Evolutionary conservation across 176 grass and related monocot species (phyloP), one percentile per base, ranked within the genome.

Genomic region (Musa schizocarpa): DNA sequence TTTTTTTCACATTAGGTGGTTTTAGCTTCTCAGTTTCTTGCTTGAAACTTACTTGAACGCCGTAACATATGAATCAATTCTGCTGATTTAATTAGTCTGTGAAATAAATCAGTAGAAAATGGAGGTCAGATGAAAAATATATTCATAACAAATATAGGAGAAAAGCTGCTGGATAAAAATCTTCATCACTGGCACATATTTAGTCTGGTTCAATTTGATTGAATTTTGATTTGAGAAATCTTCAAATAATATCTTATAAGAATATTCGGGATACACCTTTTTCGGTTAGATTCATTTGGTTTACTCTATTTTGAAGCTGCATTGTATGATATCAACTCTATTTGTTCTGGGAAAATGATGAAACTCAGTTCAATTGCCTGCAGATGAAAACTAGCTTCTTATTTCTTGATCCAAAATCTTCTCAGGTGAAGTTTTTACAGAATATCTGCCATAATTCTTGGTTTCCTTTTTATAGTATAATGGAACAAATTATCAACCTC

Each of bases 381-480:
- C 82, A 89, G 65, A 87, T 80, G 54, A 25, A 53, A 80, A 63
- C 8, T 54, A 78, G 20, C 16, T 52, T 62, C 53, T 62, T 77
- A 84, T 79, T 81, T 77, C 82, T 73, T 80, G 76, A 79, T 76
- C 68, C 7, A 72, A 72, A 80, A 83, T 86, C 88, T 96, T 74
- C 82, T 78, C 79, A 86, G 73, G 51, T 80, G 65, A 75, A 85
- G 77, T 62, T 88, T 87, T 72, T 86, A 76, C 80, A 83, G 82
- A 91, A 85, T 34, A 83, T 88, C 55, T 69, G 84, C 58, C 43
- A 87, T 77, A 20, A 54, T 59, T 81, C n/a, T 68, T 87, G 75
- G 71, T 81, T 76, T 54, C 77, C 23, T 81, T 90, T 87, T 87
- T 79, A 83, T 83, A 88, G 74, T 76, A 16, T 63, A 78, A 73